phyloP scores from a whole-genome alignment of 73 alveolate species.

The Effrenium voratum region DNA sequence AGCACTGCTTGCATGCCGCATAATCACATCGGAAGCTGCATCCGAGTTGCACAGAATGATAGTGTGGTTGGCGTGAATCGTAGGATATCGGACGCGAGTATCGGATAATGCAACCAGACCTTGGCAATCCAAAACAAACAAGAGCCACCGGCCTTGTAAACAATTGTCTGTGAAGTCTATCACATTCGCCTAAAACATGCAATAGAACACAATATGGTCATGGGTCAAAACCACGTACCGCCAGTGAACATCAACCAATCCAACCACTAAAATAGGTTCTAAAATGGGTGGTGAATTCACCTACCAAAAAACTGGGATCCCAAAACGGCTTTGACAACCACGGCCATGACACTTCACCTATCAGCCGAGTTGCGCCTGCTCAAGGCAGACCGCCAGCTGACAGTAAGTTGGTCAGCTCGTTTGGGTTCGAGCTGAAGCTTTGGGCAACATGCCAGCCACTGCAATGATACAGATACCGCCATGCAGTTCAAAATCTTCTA shows the following conservation, averaged over 20 bases:
- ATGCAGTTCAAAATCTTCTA: too few species aligned
- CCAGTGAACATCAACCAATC: too few species aligned
- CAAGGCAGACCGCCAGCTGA: slow-evolving; percentile 74
- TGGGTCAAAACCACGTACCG: too few species aligned
- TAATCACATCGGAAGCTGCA: neutral
- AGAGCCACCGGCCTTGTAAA: too few species aligned
- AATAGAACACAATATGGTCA: too few species aligned
- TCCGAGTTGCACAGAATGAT: neutral
- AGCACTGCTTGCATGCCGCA: neutral
- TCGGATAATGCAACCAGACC: slow-evolving; percentile 73
- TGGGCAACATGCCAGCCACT: too few species aligned
- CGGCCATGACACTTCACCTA: neutral
- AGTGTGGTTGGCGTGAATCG: slow-evolving; percentile 60
- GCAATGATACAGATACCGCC: too few species aligned
- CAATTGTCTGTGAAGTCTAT: too few species aligned
- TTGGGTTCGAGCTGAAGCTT: slow-evolving; percentile 90
- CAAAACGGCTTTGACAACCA: neutral
- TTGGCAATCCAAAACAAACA: neutral
- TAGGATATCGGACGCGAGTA: slow-evolving; percentile 62
- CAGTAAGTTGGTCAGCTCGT: slow-evolving; percentile 89
- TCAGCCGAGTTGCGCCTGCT: slow-evolving; percentile 37
- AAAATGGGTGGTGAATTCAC: too few species aligned
- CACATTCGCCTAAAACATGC: too few species aligned
- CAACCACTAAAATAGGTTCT: too few species aligned
- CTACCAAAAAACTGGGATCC: too few species aligned